Percentiles rank a stretch among this genome's conserved stretches.
phyloP scores from a whole-genome alignment of 768 basidiomycete species.

The Mrakia gelida region DNA sequence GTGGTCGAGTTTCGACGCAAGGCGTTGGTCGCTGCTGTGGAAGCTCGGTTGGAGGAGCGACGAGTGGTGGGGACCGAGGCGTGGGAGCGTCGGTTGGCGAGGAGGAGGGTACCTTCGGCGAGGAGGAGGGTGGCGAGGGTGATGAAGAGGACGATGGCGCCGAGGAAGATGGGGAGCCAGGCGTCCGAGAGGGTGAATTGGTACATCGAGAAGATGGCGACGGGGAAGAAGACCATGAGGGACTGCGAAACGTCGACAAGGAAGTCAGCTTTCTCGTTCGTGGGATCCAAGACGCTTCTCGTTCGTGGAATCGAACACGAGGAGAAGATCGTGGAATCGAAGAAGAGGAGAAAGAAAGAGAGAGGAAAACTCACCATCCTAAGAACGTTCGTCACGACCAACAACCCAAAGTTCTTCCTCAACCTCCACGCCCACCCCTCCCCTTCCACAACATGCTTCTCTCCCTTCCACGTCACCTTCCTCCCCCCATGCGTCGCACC shows the following conservation, averaged over 20 bases:
- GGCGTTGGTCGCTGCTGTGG: not conserved
- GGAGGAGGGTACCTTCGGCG: slow-evolving; percentile 22
- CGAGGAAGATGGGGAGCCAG: slow-evolving; percentile 75
- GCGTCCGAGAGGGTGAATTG: slow-evolving; percentile 91
- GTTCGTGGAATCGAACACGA: not conserved
- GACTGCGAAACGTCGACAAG: slow-evolving; percentile 43
- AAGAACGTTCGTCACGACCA: slow-evolving; percentile 24
- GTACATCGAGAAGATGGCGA: slow-evolving; percentile 73
- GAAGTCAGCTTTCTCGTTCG: not conserved
- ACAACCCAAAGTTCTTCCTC: slow-evolving; percentile 20
- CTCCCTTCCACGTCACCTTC: slow-evolving; percentile 13
- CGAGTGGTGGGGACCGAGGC: not conserved
- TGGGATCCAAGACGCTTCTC: not conserved
- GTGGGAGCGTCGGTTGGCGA: slow-evolving; percentile 25
- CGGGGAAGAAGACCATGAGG: slow-evolving; percentile 62
- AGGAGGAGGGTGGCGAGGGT: slow-evolving; percentile 50
- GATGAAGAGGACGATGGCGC: slow-evolving; percentile 61
- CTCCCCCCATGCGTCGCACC: slow-evolving; percentile 36
- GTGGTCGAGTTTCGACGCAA: slow-evolving; percentile 41
- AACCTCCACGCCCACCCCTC: slow-evolving; percentile 23
- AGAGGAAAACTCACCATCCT: slow-evolving; percentile 25
- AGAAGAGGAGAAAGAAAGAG: no score
- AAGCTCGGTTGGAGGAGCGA: not conserved
- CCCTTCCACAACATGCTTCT: not conserved
- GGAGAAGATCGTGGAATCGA: slow-evolving; percentile 16